Evolutionary conservation across 75 land plant genomes (phyloP).

Genomic region (Selaginella moellendorffii): DNA sequence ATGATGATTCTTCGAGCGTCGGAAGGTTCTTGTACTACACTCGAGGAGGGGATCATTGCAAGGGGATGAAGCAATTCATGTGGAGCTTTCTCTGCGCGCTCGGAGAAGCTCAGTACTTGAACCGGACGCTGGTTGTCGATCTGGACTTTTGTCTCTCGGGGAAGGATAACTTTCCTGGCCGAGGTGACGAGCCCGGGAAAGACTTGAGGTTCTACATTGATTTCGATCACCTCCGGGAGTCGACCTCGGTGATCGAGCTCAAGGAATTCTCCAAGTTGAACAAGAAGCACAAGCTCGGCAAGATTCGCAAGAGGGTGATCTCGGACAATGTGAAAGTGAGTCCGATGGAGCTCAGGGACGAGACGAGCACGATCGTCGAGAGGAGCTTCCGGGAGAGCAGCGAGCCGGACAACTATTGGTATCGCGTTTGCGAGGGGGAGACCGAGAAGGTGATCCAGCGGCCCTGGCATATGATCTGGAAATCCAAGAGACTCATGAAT

Average conservation of each 20-base stretch:
- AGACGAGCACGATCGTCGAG: slow-evolving; percentile 53
- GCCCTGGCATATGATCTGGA: slow-evolving; percentile 87
- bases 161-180: slow-evolving; percentile 30
- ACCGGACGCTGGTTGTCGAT: slow-evolving; percentile 86
- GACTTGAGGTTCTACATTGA: slow-evolving; percentile 91
- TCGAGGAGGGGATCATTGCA: slow-evolving; percentile 80
- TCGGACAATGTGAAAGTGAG: slow-evolving; percentile 25
- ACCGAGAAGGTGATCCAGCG: slow-evolving; percentile 59
- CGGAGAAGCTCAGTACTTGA: slow-evolving; percentile 81
- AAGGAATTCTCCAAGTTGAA: slow-evolving; percentile 49
- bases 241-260: slow-evolving; percentile 55
- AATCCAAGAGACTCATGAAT: slow-evolving; percentile 78
- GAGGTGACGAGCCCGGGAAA: slow-evolving; percentile 72
- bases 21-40: slow-evolving; percentile 72
- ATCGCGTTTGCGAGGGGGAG: slow-evolving; percentile 86
- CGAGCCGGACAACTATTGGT: slow-evolving; percentile 88
- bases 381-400: slow-evolving; percentile 51
- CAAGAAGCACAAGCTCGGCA: slow-evolving; percentile 22
- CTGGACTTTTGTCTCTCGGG: slow-evolving; percentile 56
- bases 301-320: slow-evolving; percentile 25
- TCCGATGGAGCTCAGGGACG: slow-evolving; percentile 67
- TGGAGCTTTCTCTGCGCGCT: slow-evolving; percentile 93
- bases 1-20: slow-evolving; percentile 19
- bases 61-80: slow-evolving; percentile 74
- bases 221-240: slow-evolving; percentile 73